These are phyloP conservation scores for Yamadazyma sp. DNA, from an alignment of 805 yeast genomes.

Conservation along the genomic window DNA sequence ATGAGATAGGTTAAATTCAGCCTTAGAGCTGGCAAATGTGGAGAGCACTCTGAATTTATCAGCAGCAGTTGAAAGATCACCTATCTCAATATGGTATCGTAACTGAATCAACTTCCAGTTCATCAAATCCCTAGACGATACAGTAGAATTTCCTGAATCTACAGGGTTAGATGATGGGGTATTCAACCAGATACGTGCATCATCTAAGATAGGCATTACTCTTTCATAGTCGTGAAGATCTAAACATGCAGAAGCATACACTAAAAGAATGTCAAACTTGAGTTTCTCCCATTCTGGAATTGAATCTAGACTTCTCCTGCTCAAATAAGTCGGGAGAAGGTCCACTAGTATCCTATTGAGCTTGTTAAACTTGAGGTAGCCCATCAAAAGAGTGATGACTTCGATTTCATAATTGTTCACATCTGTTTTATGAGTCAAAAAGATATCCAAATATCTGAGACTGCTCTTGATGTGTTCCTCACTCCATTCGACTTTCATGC, in stretches of 20 bases:
- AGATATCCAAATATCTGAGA: slow-evolving; percentile 17
- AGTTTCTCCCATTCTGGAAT: not conserved
- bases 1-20: slow-evolving; percentile 23
- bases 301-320: not conserved
- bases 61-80: slow-evolving; percentile 20
- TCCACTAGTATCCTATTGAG: slow-evolving; percentile 1
- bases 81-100: slow-evolving; percentile 22
- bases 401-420: slow-evolving; percentile 25
- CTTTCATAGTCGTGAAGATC: slow-evolving; percentile 1
- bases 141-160: not conserved
- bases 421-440: slow-evolving; percentile 7
- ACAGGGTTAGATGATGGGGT: not conserved
- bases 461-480: slow-evolving; percentile 11
- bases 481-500: slow-evolving; percentile 23
- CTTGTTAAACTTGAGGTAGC: slow-evolving; percentile 27
- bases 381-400: slow-evolving; percentile 23
- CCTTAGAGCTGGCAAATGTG: slow-evolving; percentile 24
- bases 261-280: slow-evolving; percentile 5
- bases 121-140: slow-evolving; percentile 16
- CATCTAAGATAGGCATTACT: not conserved
- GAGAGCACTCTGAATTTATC: slow-evolving; percentile 25
- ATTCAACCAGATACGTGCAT: slow-evolving; percentile 5
- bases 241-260: not conserved
- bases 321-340: not conserved
- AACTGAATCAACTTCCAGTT: slow-evolving; percentile 32